Conservation (phyloP, 2,329 filamentous ascomycete genomes). For the Bipolaris gigantea region DNA sequence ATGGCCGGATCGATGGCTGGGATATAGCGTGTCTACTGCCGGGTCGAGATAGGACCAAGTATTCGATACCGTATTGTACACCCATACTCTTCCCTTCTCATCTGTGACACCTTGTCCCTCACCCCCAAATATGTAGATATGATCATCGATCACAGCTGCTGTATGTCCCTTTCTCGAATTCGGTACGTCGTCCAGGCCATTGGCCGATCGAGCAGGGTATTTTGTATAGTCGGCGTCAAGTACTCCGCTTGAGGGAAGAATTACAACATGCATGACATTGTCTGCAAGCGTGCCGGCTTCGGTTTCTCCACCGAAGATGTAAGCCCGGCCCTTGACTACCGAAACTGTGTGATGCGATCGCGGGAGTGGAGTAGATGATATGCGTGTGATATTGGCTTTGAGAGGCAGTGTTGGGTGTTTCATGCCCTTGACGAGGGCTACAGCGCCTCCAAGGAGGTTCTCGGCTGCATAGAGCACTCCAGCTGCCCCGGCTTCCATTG, state of each 20-base stretch:
- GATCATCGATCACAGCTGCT: constrained; percentile 48
- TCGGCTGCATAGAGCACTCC: constrained; percentile 45
- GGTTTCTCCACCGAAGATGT: constrained; percentile 58
- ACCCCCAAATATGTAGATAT: constrained; percentile 52
- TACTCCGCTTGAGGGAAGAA: constrained; percentile 52
- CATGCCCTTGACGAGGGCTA: constrained; percentile 52
- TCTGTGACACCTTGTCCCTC: constrained; percentile 27
- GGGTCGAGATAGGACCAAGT: constrained; percentile 48
- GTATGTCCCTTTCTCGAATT: constrained; percentile 48
- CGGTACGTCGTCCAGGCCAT: constrained; percentile 40
- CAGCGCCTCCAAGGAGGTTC: constrained; percentile 44
- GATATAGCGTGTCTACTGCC: constrained; percentile 24
- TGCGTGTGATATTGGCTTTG: constrained; percentile 54
- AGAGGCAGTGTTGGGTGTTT: constrained; percentile 55
- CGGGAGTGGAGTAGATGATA: constrained; percentile 50
- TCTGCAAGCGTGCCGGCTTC: constrained; percentile 48
- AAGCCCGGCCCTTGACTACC: constrained; percentile 57
- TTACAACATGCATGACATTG: constrained; percentile 57
- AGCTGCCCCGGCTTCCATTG: constrained; percentile 44
- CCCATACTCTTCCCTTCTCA: constrained; percentile 50
- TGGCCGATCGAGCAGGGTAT: constrained; percentile 36
- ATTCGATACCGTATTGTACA: constrained; percentile 47
- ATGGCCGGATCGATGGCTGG: constrained; percentile 41
- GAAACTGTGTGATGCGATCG: constrained; percentile 57
- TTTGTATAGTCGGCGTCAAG: constrained; percentile 48